A percentile compares a stretch with the other conserved stretches of the same genome.
These are phyloP conservation scores for Globisporangium ultimum DNA, from an alignment of 352 stramenopile species.

Conservation along the genomic window DNA sequence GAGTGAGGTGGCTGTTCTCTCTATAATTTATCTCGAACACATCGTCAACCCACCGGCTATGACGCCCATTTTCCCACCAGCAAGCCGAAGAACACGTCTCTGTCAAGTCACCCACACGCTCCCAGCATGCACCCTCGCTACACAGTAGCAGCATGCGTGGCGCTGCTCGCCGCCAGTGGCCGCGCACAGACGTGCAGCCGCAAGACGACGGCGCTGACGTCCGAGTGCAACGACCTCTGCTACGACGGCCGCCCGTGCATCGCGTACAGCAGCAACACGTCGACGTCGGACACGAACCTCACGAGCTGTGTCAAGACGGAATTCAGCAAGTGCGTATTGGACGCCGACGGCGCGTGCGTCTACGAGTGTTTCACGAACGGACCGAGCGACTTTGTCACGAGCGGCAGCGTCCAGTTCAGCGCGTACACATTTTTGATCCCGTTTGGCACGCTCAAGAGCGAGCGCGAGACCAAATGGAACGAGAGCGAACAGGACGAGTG, in stretches of 20 bases:
- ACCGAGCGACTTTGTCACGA: slow-evolving; percentile 34
- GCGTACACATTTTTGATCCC: slow-evolving; percentile 56
- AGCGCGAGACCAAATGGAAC: slow-evolving; percentile 42
- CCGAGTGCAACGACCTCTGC: slow-evolving; percentile 44
- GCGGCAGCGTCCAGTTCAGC: slow-evolving; percentile 43
- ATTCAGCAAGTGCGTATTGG: slow-evolving; percentile 27
- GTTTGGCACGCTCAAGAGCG: slow-evolving; percentile 41
- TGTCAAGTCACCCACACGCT: too few relatives aligned
- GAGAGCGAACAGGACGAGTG: slow-evolving; percentile 16
- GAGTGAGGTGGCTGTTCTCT: too few relatives aligned
- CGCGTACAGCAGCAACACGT: slow-evolving; percentile 30
- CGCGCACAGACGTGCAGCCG: slow-evolving; percentile 29
- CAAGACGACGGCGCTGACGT: slow-evolving; percentile 44
- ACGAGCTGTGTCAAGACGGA: slow-evolving; percentile 5
- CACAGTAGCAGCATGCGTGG: background rate
- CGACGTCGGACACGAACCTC: slow-evolving; percentile 12
- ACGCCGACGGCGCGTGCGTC: slow-evolving; percentile 24
- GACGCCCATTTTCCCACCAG: too few relatives aligned
- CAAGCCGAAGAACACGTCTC: too few relatives aligned
- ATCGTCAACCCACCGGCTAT: too few relatives aligned
- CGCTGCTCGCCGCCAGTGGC: background rate
- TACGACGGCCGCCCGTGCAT: slow-evolving; percentile 52
- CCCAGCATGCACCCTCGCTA: too few relatives aligned
- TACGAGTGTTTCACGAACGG: slow-evolving; percentile 52
- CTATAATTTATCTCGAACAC: too few relatives aligned